A percentile compares a stretch with the other conserved stretches of the same genome.
These are phyloP conservation scores for Ceratobasidium sp. DNA, from an alignment of 1,284 basidiomycete genomes.

Conservation along the genomic window DNA sequence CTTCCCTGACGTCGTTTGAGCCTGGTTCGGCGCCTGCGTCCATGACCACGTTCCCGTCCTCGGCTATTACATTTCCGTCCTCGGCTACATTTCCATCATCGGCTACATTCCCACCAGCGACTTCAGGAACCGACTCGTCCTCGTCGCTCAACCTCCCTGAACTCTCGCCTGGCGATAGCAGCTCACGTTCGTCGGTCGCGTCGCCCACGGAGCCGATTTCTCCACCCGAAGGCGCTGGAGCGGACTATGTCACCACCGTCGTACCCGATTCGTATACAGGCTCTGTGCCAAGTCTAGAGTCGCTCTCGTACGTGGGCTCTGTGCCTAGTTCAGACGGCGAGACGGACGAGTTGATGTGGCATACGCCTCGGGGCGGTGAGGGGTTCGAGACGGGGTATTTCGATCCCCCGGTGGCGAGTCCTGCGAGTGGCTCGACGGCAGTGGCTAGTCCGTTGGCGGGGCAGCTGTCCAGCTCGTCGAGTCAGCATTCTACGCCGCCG, in stretches of 20 bases:
- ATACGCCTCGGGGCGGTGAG: background rate
- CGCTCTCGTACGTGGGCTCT: background rate
- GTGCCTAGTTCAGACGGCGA: background rate
- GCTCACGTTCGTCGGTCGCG: constrained; percentile 20
- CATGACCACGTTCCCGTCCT: background rate
- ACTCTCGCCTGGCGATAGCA: constrained; percentile 20
- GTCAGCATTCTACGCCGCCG: too few species aligned
- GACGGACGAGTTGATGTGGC: constrained; percentile 12
- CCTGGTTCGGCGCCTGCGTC: constrained; percentile 12
- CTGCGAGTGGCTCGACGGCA: background rate
- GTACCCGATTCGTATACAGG: background rate
- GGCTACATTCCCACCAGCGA: background rate
- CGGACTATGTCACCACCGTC: background rate
- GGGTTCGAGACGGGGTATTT: background rate
- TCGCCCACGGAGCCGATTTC: constrained; percentile 27
- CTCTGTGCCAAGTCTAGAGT: background rate
- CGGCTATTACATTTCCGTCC: background rate
- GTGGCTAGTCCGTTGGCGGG: too few species aligned
- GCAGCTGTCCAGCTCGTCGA: too few species aligned
- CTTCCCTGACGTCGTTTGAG: background rate
- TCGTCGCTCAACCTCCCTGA: constrained; percentile 30
- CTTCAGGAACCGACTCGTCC: background rate
- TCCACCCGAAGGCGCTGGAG: constrained; percentile 6
- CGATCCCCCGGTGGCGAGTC: background rate
- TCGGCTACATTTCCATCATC: background rate